Evolutionary conservation across 768 basidiomycete genomes (phyloP), one percentile per base, ranked within the genome.

Genomic region (Tricholoma saponaceum): DNA sequence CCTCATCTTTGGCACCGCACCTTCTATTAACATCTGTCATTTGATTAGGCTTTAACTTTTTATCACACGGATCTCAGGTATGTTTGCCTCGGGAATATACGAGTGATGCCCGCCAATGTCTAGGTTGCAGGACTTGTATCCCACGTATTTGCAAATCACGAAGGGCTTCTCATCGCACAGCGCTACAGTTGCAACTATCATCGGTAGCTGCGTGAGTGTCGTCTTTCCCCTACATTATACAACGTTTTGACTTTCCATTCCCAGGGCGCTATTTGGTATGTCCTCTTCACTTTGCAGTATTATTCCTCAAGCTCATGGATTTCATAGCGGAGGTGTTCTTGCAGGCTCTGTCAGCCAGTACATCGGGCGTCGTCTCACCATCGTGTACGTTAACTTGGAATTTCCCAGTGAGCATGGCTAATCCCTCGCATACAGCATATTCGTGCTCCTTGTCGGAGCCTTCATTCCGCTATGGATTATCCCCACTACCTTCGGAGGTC

Each of bases 401-500:
- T 47, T 26, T 47, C 32, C 43, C 2, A 41, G 18, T 10, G 5
- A 28, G 13, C 52, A 54, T 25, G 13, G 14, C 37, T 26, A 22
- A 23, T 25, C 25, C 18, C 25, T 43, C 1, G 23, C 37, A 13
- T 43, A 26, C 37, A 76, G 79, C 75, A 53, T 20, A 71, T 61
- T n/a, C 67, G 79, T 84, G 35, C 58, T 81, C 20, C 68, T 83
- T 50, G 71, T 84, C 49, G 85, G 76, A 76, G 77, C 69, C 2
- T 78, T 78, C 71, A 88, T 90, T 64, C 88, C 88, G 0, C 76
- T 94, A 1, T 95, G 92, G 93, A 89, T 92, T 63, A 62, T 95
- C 8, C 92, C 93, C 2, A 70, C 63, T 10, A 70, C 77, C 0
- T 94, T 94, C 70, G 68, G 79, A 1, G 79, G 75, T 2, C 84